Base-by-base conservation (phyloP, 108 stramenopile genomes). In the Fragilaria radians region DNA sequence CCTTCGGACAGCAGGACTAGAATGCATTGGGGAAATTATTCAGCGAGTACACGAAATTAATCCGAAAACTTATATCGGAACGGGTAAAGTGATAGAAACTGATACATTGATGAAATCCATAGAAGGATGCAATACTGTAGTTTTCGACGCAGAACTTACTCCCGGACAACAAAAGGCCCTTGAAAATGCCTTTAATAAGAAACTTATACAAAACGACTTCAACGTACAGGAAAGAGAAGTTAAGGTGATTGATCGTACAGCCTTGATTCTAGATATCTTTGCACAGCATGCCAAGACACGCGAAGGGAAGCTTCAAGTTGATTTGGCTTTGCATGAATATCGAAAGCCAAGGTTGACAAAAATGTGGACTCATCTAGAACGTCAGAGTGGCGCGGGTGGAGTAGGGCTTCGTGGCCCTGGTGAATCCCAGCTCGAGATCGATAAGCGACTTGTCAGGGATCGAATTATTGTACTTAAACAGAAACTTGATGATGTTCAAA, bases 361-460 rank as follows among this genome's bases (percentile, higher is more conserved):
- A 73, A 86, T 97, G 91, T 97, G 96, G 96, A 95, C 89, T 19
- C 94, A 96, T 65, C 67, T 95, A 54, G 97, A 96, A 73, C 79
- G 97, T 27, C 94, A 95, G 65, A 70, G 81, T n/a, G 93, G 90
- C 25, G 80, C 88, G 1, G 94, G 96, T 5, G 94, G 93, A 5
- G 97, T 95, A 1, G 95, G 94, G 26, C 71, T 96, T 2, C 68
- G 96, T 28, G 96, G 96, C 34, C 93, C 95, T 17, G 96, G 96
- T 11, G 96, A 97, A 66, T 80, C 78, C 5, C 96, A 97, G 71
- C 57, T 97, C 3, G 96, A 97, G 67, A 86, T 93, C 29, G 97
- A 97, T 65, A 91, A 91, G 59, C 94, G 97, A 36, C 66, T 95
- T 34, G 63, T 97, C 9, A 75, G 93, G 24, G 92, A 91, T 68